A percentile compares a stretch with the other conserved stretches of the same genome.
Conservation (phyloP, 1,139 yeast species). For the Nakaseomyces delphensis region DNA sequence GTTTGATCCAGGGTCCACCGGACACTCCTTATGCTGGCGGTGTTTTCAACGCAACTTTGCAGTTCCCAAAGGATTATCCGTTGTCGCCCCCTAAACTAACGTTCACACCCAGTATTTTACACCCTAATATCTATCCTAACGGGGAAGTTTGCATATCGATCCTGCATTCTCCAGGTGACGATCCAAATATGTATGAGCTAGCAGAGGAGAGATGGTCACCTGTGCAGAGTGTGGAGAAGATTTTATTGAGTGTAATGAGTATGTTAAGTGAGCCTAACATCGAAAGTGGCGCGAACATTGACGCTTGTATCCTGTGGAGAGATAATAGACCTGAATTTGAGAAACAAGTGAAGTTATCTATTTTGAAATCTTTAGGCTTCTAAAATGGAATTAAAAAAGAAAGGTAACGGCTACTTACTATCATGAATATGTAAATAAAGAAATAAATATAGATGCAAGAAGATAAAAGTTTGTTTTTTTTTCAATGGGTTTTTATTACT, state of each 20-base stretch:
- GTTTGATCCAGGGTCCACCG: slow-evolving; percentile 85
- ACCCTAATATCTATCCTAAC: slow-evolving; percentile 88
- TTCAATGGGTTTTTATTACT: slow-evolving; percentile 34
- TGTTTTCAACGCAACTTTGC: slow-evolving; percentile 71
- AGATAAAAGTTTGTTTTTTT: background rate
- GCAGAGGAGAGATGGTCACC: slow-evolving; percentile 99
- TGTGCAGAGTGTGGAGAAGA: slow-evolving; percentile 92
- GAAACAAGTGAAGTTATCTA: slow-evolving; percentile 41
- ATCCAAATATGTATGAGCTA: slow-evolving; percentile 87
- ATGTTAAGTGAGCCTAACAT: slow-evolving; percentile 97
- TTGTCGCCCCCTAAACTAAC: slow-evolving; percentile 79
- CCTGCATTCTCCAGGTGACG: slow-evolving; percentile 93
- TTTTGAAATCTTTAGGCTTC: slow-evolving; percentile 29
- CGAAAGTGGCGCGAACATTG: slow-evolving; percentile 94
- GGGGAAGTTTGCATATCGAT: slow-evolving; percentile 96
- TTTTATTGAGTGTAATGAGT: slow-evolving; percentile 80
- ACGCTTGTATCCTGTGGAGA: slow-evolving; percentile 93
- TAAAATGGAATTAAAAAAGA: slow-evolving; percentile 7
- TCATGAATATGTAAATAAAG: slow-evolving; percentile 3
- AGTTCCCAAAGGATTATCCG: slow-evolving; percentile 89
- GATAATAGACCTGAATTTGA: slow-evolving; percentile 65
- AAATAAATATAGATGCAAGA: background rate
- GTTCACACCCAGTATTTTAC: slow-evolving; percentile 78
- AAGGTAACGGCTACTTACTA: background rate
- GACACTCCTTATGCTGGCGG: slow-evolving; percentile 93